Percentiles rank a stretch among this genome's conserved stretches.
Conservation (phyloP, 2,329 filamentous ascomycete genomes). For the Fusarium lyarnte region DNA sequence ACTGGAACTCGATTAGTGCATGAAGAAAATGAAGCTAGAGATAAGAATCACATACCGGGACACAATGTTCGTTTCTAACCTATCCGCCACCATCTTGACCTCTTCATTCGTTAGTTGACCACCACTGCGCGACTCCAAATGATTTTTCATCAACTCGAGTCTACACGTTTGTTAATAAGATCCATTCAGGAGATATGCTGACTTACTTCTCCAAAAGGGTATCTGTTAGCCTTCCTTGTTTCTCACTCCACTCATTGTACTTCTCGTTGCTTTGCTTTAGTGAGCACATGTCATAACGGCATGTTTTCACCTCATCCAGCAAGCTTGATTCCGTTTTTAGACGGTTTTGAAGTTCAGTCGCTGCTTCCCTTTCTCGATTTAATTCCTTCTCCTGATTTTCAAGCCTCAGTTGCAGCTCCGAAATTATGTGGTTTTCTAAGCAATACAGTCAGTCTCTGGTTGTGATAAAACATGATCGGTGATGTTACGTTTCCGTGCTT, state of each 20-base stretch:
- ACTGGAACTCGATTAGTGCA: slow-evolving; percentile 8
- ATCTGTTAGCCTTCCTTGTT: background rate
- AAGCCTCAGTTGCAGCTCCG: slow-evolving; percentile 32
- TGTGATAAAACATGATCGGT: background rate
- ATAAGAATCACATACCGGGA: slow-evolving; percentile 18
- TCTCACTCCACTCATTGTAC: background rate
- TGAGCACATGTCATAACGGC: slow-evolving; percentile 35
- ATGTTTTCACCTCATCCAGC: slow-evolving; percentile 4
- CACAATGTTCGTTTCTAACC: slow-evolving; percentile 29
- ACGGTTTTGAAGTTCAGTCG: slow-evolving; percentile 11
- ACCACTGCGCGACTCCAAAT: background rate
- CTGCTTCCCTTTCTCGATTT: background rate
- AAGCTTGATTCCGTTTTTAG: slow-evolving; percentile 22
- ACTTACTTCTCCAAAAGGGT: slow-evolving; percentile 35
- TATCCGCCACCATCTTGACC: slow-evolving; percentile 12
- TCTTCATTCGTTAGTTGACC: background rate
- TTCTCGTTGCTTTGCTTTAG: slow-evolving; percentile 21
- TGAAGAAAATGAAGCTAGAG: background rate
- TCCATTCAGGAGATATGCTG: background rate
- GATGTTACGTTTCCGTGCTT: slow-evolving; percentile 40
- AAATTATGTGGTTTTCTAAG: slow-evolving; percentile 42
- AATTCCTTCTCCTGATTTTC: slow-evolving; percentile 34
- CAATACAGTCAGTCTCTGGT: background rate
- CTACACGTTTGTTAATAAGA: slow-evolving; percentile 18
- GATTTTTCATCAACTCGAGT: slow-evolving; percentile 20